phyloP scores from a whole-genome alignment of 192 early-diverging fungal species.

The Backusella luteola region DNA sequence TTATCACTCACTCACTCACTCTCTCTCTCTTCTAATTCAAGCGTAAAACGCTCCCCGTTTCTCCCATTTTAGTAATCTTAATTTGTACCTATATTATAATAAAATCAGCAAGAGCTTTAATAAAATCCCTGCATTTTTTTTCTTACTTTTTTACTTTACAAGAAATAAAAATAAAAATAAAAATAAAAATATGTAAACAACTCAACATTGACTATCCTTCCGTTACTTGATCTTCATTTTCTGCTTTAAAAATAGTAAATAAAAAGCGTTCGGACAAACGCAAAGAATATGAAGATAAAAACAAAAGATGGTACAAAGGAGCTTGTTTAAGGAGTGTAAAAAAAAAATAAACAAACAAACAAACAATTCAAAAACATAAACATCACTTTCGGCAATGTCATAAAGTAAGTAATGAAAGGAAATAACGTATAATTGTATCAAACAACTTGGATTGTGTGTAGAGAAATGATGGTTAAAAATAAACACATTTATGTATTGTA shows the following conservation, averaged over 20 bases:
- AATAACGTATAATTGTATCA: neutral
- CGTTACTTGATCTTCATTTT: neutral
- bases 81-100: slow-evolving; percentile 2
- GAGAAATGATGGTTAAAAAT: neutral
- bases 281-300: neutral
- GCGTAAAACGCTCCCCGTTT: neutral
- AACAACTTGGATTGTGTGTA: neutral
- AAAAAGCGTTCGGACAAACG: neutral
- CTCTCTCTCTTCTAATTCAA: neutral
- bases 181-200: neutral
- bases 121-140: neutral
- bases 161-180: neutral
- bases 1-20: neutral
- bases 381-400: neutral
- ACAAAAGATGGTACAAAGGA: neutral
- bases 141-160: neutral
- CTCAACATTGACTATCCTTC: neutral
- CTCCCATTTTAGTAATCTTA: slow-evolving; percentile 3
- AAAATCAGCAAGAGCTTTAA: slow-evolving; percentile 4
- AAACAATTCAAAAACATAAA: neutral
- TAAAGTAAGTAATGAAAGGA: neutral
- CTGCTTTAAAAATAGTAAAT: neutral
- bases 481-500: neutral
- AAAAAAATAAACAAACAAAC: neutral
- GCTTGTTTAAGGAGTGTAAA: neutral